Base-by-base conservation (phyloP, 495 filamentous ascomycete species). In the Venustampulla echinocandica region DNA sequence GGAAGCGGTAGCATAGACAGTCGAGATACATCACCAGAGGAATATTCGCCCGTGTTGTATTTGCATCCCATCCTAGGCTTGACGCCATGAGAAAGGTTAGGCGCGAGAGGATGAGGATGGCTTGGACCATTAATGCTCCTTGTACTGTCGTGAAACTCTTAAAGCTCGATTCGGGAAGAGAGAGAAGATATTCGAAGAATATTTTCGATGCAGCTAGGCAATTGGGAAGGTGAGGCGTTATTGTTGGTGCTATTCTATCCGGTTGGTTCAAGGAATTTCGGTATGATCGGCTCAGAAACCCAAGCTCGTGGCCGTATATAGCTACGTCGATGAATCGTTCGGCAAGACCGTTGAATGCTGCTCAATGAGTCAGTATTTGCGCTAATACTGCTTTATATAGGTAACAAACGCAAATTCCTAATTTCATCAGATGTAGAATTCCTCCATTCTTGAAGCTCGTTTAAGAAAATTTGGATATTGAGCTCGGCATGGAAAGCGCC, bases 21-120 rank as follows among this genome's bases (percentile, higher is more conserved):
- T 58, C 56, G 1, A 58, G 49, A 38, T 59, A 59, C 46, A 55
- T 50, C 0, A 45, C 36, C 15, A 58, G 18, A 4, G 52, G 56
- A 4, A 55, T 33, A 10, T 44, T 47, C 6, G 39, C 14, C 10
- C 48, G 41, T 2, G 52, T 50, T 2, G 33, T 50, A 6, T 44
- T 34, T 10, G 49, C 9, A 38, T 52, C 41, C 47, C 54, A 58
- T 19, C 56, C 56, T 52, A 59, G 54, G 2, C 42, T 51, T 4
- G 56, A 43, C 7, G 51, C 50, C 39, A 60, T 56, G 28, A 59
- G 56, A 6, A 66, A 61, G 0, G 55, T 59, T 3, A 68, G 52
- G 1, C 59, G 53, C 0, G 62, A 64, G 1, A 66, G 42, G 5
- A 55, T 44, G 42, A 68, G 53, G 13, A 65, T 39, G 4, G 55